A percentile compares a stretch with the other conserved stretches of the same genome.
phyloP scores from a whole-genome alignment of 305 asterid species.

The Lippia alba region DNA sequence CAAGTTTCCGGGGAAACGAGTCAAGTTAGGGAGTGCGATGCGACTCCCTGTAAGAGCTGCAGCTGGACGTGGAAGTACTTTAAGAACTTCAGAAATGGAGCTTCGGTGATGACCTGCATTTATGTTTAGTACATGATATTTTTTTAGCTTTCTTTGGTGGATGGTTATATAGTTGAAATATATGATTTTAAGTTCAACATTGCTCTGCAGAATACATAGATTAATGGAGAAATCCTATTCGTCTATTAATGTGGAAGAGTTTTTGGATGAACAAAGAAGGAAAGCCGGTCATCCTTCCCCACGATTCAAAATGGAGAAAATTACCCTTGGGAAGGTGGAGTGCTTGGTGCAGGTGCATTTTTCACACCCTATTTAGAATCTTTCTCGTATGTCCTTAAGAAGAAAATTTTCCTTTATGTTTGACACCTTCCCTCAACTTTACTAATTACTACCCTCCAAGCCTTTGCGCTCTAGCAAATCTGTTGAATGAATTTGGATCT shows the following conservation, averaged over 20 bases:
- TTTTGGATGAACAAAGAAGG: conserved; percentile 47
- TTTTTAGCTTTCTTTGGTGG: conserved; percentile 26
- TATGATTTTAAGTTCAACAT: conserved; percentile 27
- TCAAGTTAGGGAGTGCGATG: conserved; percentile 32
- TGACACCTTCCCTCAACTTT: conserved; percentile 18
- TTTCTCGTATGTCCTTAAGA: conserved; percentile 19
- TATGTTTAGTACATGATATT: conserved; percentile 27
- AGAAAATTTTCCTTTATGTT: conserved; percentile 11
- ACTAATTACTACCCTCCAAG: background rate
- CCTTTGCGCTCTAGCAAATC: background rate
- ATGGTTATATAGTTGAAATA: conserved; percentile 29
- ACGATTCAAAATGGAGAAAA: conserved; percentile 42
- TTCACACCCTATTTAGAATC: conserved; percentile 15
- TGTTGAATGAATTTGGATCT: conserved; percentile 6
- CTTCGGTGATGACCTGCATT: conserved; percentile 50
- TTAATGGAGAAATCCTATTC: conserved; percentile 46
- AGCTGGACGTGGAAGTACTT: conserved; percentile 36
- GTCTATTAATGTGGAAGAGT: conserved; percentile 52
- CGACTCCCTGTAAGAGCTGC: conserved; percentile 29
- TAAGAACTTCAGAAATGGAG: conserved; percentile 45
- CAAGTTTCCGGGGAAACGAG: conserved; percentile 36
- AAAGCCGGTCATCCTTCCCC: conserved; percentile 41
- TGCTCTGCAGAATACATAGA: conserved; percentile 51
- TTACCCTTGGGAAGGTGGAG: conserved; percentile 75
- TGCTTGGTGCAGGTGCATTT: conserved; percentile 58